Evolutionary conservation across 257 asterid genomes (phyloP).

Genomic region (Fraxinus quadrangulata): DNA sequence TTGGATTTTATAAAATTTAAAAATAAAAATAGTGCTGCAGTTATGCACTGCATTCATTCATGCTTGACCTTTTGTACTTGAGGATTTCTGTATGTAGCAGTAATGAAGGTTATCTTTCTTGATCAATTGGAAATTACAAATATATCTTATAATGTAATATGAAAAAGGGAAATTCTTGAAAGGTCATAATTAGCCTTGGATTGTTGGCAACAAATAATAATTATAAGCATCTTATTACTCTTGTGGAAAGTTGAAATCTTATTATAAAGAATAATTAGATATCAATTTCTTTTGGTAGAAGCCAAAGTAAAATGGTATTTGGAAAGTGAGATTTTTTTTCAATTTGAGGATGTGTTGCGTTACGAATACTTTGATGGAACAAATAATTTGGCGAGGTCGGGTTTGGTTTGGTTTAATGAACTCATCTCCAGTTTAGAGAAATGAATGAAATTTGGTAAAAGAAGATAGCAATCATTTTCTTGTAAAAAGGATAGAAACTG

Average conservation of each 20-base stretch:
- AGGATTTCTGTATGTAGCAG: neutral
- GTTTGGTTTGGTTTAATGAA: neutral
- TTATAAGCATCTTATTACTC: neutral
- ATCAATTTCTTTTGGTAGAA: slow-evolving; percentile 13
- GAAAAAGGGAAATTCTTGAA: too few relatives aligned
- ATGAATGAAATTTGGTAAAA: neutral
- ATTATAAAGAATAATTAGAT: neutral
- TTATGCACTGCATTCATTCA: slow-evolving; percentile 21
- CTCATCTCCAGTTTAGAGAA: too few relatives aligned
- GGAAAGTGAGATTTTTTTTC: too few relatives aligned
- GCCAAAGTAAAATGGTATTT: slow-evolving; percentile 23
- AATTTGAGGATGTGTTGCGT: neutral
- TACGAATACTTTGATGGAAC: too few relatives aligned
- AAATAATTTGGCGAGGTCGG: neutral
- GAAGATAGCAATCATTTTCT: neutral
- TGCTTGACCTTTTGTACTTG: slow-evolving; percentile 24
- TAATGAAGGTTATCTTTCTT: slow-evolving; percentile 15
- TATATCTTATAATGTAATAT: neutral
- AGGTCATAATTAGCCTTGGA: neutral
- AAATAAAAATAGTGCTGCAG: neutral
- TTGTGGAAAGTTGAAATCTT: neutral
- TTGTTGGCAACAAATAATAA: neutral
- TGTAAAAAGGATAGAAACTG: too few relatives aligned
- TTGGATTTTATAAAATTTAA: slow-evolving; percentile 26
- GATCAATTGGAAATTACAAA: neutral